Evolutionary conservation across 2,329 filamentous ascomycete genomes (phyloP).

Genomic region (Parafenestella ontariensis): DNA sequence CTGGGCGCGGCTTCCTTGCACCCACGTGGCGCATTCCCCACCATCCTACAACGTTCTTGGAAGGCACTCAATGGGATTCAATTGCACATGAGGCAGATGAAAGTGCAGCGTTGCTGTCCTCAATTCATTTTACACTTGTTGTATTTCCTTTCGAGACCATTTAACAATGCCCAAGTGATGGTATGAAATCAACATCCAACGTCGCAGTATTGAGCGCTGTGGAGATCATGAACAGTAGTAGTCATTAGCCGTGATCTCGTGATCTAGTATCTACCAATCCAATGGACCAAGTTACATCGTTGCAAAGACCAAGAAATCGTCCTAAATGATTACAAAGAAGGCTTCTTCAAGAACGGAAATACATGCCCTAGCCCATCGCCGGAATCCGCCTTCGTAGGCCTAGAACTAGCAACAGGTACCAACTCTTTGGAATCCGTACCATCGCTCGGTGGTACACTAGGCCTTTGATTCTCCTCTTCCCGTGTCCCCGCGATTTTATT

Average conservation of each 20-base stretch:
- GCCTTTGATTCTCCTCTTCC: constrained; percentile 8
- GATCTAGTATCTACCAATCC: background rate
- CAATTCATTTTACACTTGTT: background rate
- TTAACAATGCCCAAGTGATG: background rate
- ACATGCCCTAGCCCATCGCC: constrained; percentile 34
- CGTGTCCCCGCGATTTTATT: constrained; percentile 33
- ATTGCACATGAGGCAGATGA: background rate
- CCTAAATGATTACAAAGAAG: constrained; percentile 51
- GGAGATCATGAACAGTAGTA: background rate
- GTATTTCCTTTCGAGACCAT: background rate
- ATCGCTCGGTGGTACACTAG: constrained; percentile 7
- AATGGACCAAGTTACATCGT: background rate
- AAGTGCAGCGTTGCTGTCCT: background rate
- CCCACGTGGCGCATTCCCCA: background rate
- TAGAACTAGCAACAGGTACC: constrained; percentile 11
- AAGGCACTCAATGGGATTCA: no score
- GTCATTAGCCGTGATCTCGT: constrained; percentile 4
- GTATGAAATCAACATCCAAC: background rate
- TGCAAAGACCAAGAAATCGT: background rate
- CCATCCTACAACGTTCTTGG: background rate
- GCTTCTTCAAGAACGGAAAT: constrained; percentile 45
- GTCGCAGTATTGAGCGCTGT: background rate
- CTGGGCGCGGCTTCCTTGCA: background rate
- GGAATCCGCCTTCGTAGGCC: constrained; percentile 4
- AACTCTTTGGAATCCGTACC: constrained; percentile 10